Percentiles rank a stretch among this genome's conserved stretches.
Conservation (phyloP, 257 asterid species). For the Echium plantagineum region DNA sequence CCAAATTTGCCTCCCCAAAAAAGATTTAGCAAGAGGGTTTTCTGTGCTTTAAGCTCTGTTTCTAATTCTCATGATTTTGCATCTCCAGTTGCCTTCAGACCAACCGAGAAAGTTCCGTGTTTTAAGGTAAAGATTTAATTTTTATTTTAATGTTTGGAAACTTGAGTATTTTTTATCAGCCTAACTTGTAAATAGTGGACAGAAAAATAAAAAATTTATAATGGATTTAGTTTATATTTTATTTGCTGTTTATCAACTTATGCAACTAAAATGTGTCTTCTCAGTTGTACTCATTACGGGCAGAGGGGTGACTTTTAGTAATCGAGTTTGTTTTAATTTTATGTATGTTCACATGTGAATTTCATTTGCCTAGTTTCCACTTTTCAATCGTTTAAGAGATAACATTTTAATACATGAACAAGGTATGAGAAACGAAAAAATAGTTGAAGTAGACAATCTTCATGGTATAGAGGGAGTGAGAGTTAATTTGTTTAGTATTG, state of each 20-base stretch:
- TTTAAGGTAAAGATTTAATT: slow-evolving; percentile 43
- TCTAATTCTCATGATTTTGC: slow-evolving; percentile 25
- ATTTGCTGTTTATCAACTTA: not conserved
- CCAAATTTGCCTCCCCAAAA: slow-evolving; percentile 26
- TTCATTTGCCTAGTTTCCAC: no score
- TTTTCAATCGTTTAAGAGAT: no score
- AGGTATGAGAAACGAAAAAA: no score
- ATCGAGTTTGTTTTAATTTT: no score
- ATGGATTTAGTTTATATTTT: not conserved
- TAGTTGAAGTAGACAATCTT: no score
- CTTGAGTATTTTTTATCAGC: not conserved
- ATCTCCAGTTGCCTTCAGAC: slow-evolving; percentile 29
- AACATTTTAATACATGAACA: no score
- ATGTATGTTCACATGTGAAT: no score
- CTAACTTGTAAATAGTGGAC: slow-evolving; percentile 1
- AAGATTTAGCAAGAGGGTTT: slow-evolving; percentile 26
- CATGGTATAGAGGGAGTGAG: no score
- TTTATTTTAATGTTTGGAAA: slow-evolving; percentile 5
- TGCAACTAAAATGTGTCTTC: no score
- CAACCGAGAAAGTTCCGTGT: slow-evolving; percentile 32
- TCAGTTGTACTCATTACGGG: no score
- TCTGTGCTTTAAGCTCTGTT: slow-evolving; percentile 29
- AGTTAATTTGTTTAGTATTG: no score
- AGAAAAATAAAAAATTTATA: not conserved
- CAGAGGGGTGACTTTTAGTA: no score